A percentile compares a stretch with the other conserved stretches of the same genome.
Evolutionary conservation across 139 green algal species (phyloP).

Genomic region (Gonium pectorale): DNA sequence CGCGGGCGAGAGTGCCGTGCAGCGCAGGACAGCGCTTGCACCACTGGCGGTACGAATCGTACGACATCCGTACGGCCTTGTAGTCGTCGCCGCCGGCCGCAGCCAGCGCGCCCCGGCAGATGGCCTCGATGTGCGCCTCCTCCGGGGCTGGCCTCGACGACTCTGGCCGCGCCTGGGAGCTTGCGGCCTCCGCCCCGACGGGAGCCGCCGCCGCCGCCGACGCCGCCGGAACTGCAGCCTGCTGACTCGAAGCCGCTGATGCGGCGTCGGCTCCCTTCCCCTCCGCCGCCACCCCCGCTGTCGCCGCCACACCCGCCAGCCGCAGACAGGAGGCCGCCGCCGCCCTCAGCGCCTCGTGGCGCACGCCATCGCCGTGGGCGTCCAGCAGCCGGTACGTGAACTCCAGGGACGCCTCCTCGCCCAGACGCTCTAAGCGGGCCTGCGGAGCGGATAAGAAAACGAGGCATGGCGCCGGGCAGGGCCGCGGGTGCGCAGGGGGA

Average conservation of each 20-base stretch:
- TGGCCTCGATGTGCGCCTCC: not conserved
- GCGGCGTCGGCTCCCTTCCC: no score
- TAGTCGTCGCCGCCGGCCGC: no score
- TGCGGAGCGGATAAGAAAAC: no score
- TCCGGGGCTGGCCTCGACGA: no score
- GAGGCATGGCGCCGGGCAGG: no score
- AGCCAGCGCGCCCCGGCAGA: not conserved
- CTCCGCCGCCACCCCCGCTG: not conserved
- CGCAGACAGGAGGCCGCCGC: constrained; percentile 4
- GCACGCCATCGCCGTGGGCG: not conserved
- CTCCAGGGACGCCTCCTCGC: constrained; percentile 3
- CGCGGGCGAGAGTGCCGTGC: not conserved
- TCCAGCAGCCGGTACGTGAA: constrained; percentile 16
- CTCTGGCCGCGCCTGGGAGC: no score
- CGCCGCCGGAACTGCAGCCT: not conserved
- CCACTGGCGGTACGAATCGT: constrained; percentile 9
- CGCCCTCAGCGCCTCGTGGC: not conserved
- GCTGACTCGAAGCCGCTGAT: not conserved
- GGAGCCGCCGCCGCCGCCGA: not conserved
- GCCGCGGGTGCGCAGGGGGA: no score
- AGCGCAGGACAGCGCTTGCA: constrained; percentile 25
- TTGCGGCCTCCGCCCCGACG: not conserved
- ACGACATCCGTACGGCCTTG: not conserved
- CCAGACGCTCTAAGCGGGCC: constrained; percentile 22
- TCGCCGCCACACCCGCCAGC: not conserved